A percentile compares a stretch with the other conserved stretches of the same genome.
Evolutionary conservation across 352 stramenopile species (phyloP).

Genomic region (Globisporangium paddicum): DNA sequence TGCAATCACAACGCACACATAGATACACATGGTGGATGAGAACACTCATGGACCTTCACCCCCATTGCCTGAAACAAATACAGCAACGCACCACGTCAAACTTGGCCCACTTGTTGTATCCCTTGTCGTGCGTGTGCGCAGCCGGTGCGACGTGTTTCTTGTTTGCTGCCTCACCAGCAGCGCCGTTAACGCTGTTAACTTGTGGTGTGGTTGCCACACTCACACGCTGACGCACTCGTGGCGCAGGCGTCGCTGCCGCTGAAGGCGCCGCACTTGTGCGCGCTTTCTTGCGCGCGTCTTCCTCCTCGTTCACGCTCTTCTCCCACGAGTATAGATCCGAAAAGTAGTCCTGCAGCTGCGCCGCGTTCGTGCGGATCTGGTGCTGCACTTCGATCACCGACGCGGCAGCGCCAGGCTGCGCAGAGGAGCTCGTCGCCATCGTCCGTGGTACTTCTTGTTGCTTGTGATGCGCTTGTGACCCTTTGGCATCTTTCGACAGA

Average conservation of each 20-base stretch:
- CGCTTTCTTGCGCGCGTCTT: constrained; percentile 29
- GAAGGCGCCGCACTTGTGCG: not conserved
- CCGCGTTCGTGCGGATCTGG: constrained; percentile 77
- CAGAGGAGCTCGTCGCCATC: constrained; percentile 1
- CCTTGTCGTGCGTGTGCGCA: constrained; percentile 85
- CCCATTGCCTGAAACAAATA: not conserved
- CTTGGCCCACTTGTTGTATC: constrained; percentile 88
- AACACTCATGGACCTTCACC: not conserved
- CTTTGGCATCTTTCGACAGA: not conserved
- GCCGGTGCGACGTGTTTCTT: constrained; percentile 34
- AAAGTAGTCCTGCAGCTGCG: constrained; percentile 77
- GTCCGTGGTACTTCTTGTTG: too few relatives aligned
- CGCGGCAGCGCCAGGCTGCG: not conserved
- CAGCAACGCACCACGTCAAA: constrained; percentile 75
- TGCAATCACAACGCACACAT: constrained; percentile 13
- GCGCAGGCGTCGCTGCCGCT: not conserved
- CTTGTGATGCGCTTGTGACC: not conserved
- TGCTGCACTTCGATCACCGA: constrained; percentile 68
- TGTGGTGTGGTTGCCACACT: not conserved
- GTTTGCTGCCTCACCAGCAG: not conserved
- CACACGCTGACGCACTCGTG: constrained; percentile 15
- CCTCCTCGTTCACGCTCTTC: constrained; percentile 56
- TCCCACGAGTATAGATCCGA: constrained; percentile 77
- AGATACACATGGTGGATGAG: not conserved
- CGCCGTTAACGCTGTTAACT: not conserved